phyloP scores from a whole-genome alignment of 805 yeast genomes.

The Candida mattraensis region DNA sequence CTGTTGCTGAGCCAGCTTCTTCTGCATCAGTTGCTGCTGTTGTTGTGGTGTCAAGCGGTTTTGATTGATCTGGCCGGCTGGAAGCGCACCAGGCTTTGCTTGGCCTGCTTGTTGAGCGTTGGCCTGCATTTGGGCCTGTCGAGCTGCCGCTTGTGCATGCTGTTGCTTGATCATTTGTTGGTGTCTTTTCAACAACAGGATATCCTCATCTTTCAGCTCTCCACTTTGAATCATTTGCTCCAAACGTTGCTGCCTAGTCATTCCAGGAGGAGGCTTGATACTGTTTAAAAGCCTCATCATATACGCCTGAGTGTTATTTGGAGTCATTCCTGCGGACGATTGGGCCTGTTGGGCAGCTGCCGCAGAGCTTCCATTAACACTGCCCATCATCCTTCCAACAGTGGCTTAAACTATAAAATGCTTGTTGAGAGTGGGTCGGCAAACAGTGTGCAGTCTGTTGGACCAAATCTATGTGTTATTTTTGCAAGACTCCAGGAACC shows the following conservation, averaged over 20 bases:
- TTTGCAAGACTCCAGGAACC: too few species aligned
- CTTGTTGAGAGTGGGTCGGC: too few species aligned
- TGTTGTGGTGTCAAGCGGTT: conserved; percentile 25
- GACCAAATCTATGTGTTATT: too few species aligned
- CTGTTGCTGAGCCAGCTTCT: conserved; percentile 17
- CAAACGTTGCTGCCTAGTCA: conserved; percentile 34
- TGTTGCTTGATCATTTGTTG: conserved; percentile 33
- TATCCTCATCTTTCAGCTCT: conserved; percentile 32
- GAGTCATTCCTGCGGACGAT: too few species aligned
- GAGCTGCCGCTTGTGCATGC: conserved; percentile 25
- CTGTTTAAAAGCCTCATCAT: conserved; percentile 30
- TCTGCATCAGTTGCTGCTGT: conserved; percentile 15
- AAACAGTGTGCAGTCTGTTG: too few species aligned
- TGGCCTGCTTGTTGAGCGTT: conserved; percentile 6
- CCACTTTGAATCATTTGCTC: conserved; percentile 34
- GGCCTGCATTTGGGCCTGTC: conserved; percentile 18
- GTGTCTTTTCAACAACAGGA: conserved; percentile 32
- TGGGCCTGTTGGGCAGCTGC: conserved; percentile 3
- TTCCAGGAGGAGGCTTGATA: conserved; percentile 35
- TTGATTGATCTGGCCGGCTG: conserved; percentile 12
- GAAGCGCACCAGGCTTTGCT: conserved; percentile 8
- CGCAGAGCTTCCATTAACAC: conserved; percentile 1
- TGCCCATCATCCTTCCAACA: too few species aligned
- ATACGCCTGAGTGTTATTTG: conserved; percentile 23
- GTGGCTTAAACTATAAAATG: too few species aligned